Base-by-base conservation (phyloP, 83 land plant species). In the Picea mariana region DNA sequence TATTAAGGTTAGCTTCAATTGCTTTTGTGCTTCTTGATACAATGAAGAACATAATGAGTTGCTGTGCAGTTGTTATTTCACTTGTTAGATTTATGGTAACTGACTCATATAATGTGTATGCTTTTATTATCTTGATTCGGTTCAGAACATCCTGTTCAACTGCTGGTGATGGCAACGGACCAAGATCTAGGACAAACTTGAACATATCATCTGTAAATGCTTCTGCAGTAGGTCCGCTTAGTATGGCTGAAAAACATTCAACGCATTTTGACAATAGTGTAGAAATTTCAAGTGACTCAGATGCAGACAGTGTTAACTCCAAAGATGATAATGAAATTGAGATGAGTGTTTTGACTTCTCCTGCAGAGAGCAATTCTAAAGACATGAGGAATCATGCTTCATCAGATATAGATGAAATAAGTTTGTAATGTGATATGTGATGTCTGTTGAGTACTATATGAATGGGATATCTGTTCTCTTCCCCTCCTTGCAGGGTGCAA, bases 351-450 rank as follows among this genome's bases (percentile, higher is more conserved):
- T 18, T 68, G 42, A 68, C 15, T 68, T 68, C 72, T 34, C 72
- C 31, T 68, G 72, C 72, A 68, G 72, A 68, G 44, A 68, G 42
- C 72, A 68, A 34, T 27, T 68, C 72, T 27, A 68, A 68, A 17
- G 72, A 68, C 42, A 17, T 68, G 18, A 68, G 72, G 17, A 68
- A 11, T 68, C 72, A 68, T 68, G 17, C 72, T 68, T 68, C 72
- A 34, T 31, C 72, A 68, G 72, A 68, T 27, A 68, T 68, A 68
- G 72, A 68, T 31, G 72, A 68, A 68, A 68, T 68, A 31, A 68
- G 18, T 68, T 68, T 68, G 72, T 68, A 68, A 68, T 68, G 38
- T 68, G 17, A 31, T 27, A 31, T 16, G 9, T 68, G 72, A 27
- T 68, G 7, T 18, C 4, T 34, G 42, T 27, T 15, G 34, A 27